Evolutionary conservation across 2,329 filamentous ascomycete genomes (phyloP), one percentile per base, ranked within the genome.

Genomic region (Botrytis galanthina): DNA sequence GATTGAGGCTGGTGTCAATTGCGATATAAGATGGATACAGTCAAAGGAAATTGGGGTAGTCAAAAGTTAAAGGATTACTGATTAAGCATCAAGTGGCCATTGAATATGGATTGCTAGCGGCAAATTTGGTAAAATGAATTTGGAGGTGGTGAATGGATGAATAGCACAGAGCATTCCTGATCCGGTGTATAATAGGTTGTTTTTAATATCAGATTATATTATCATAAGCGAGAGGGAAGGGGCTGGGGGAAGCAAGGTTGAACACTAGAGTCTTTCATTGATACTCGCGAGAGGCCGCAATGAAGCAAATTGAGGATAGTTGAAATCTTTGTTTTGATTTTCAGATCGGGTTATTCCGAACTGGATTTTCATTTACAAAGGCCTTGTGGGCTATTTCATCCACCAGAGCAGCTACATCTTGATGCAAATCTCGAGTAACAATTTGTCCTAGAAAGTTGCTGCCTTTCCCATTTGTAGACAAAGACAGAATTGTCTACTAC

Each of bases 11-110:
- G 18, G 8, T 44, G 20, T 64, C 18, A 4, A 32, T 64, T 32
- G 9, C n/a, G n/a, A 44, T 22, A 3, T 29, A 44, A 44, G 18
- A n/a, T 44, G 39, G 37, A 32, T 63, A 4, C 29, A 62, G 60
- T 39, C 12, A 29, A 39, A 62, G 26, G 6, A n/a, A 6, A 5
- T 5, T n/a, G 3, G 10, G 16, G 26, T 20, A 29, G 4, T 10
- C 1, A 6, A 22, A 20, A 12, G 3, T 29, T 1, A 1, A 39
- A 42, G n/a, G 18, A 0, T 5, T 44, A 10, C 22, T 29, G 8
- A 20, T 63, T 32, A 44, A 7, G 6, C 9, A 20, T 44, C 7
- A 39, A 20, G 20, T 4, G 4, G 6, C 2, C 22, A n/a, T 18
- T 44, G 14, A 22, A 5, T 10, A 63, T 44, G 9, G 3, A n/a